Conservation (phyloP, 345 rosid genomes). For the Pistacia atlantica region DNA sequence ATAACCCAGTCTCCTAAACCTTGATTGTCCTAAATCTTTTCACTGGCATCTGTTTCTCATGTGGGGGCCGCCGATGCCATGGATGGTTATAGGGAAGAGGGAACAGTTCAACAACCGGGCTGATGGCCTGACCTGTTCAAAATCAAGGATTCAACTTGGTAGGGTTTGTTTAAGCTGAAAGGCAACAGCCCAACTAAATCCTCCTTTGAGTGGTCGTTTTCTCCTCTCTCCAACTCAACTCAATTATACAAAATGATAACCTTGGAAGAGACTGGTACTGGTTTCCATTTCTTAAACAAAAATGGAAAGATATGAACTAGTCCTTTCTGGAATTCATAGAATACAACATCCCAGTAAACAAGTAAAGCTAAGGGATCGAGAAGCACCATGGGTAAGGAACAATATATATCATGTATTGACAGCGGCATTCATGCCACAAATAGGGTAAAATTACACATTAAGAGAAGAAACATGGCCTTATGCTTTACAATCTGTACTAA, state of each 20-base stretch:
- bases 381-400: neutral
- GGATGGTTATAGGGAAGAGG: neutral
- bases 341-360: neutral
- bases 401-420: neutral
- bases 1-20: neutral
- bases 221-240: neutral
- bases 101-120: neutral
- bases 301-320: neutral
- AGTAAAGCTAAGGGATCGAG: neutral
- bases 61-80: neutral
- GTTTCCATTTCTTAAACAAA: too few relatives aligned
- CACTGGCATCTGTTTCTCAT: neutral
- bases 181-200: neutral
- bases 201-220: neutral
- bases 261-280: too few relatives aligned
- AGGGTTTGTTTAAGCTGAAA: neutral
- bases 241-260: neutral
- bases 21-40: neutral
- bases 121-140: neutral
- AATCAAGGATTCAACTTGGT: neutral
- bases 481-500: neutral
- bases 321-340: neutral
- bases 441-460: neutral
- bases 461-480: slow-evolving; percentile 8
- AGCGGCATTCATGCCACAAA: neutral